A percentile compares a stretch with the other conserved stretches of the same genome.
Conservation (phyloP, 495 filamentous ascomycete genomes). For the Penicillium steckii region DNA sequence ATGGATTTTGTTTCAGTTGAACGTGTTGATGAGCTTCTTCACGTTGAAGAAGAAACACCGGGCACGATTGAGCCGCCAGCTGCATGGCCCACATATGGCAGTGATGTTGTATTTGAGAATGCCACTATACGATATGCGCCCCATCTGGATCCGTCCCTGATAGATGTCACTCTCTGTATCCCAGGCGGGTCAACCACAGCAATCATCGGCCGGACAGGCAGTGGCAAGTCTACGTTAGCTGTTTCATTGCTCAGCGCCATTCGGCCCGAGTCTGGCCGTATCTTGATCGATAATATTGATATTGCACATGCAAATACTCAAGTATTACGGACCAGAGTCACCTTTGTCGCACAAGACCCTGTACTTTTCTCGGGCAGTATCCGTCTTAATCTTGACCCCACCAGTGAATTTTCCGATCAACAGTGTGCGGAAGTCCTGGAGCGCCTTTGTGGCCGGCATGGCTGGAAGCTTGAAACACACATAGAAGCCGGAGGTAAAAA, state of each 20-base stretch:
- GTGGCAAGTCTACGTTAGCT: conserved; percentile 66
- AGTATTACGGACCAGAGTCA: conserved; percentile 56
- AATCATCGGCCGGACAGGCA: conserved; percentile 61
- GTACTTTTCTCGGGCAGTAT: conserved; percentile 62
- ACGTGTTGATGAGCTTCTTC: conserved; percentile 72
- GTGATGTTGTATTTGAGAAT: conserved; percentile 71
- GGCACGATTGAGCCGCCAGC: conserved; percentile 67
- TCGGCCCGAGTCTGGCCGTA: conserved; percentile 51
- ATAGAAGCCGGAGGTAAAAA: conserved; percentile 59
- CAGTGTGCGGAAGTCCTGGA: conserved; percentile 51
- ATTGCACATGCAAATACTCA: conserved; percentile 59
- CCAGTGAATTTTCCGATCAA: conserved; percentile 42
- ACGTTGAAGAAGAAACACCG: conserved; percentile 68
- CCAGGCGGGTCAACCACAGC: conserved; percentile 70
- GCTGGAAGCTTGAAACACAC: conserved; percentile 52
- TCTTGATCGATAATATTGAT: conserved; percentile 59
- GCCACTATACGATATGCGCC: conserved; percentile 78
- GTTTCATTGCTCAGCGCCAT: conserved; percentile 60
- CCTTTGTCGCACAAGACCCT: conserved; percentile 65
- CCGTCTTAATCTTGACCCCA: conserved; percentile 57
- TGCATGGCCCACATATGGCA: conserved; percentile 67
- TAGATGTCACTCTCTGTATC: conserved; percentile 63
- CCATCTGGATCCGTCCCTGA: conserved; percentile 66
- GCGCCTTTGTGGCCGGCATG: conserved; percentile 50
- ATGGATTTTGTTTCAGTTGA: conserved; percentile 91